Evolutionary conservation across 805 yeast species (phyloP), one percentile per base, ranked within the genome.

Genomic region (Ogataea chonburiensis): DNA sequence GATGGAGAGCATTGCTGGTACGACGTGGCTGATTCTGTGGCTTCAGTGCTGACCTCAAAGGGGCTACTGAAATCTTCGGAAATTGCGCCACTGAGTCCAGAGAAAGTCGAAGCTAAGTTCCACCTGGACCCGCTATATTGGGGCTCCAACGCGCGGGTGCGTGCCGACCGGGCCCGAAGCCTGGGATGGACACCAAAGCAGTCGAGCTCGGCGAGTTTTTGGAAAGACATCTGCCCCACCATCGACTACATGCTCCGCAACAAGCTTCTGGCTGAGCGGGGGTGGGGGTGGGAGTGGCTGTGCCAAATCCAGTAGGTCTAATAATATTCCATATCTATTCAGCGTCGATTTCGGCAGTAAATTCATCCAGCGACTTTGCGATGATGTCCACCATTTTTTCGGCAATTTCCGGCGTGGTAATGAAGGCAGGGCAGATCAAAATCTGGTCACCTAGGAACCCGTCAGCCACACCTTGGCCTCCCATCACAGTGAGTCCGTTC

Each of bases 351-450:
- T 30, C 20, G n/a, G 12, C 14, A 10, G 25, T 22, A 6, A 30
- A 14, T 28, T 47, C 51, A 30, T 34, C n/a, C 8, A 38, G 20
- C 18, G 46, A 34, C 28, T 41, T 36, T 8, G 38, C 46, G 7
- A 52, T 12, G 3, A 37, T 31, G 5, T 28, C 39, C 10, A 39
- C 45, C 19, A 40, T 40, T 23, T 49, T 47, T 26, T 65, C 68
- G 33, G 53, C 64, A 43, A 66, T 56, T 17, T 57, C 63, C 34
- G 58, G 60, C 11, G 66, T 60, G 30, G 68, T 45, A 11, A 63
- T 54, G 53, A 59, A 72, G 5, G 71, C 58, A 28, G 77, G 77
- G 1, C 77, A 70, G 30, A 71, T 57, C 31, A 66, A 45, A n/a
- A 66, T 53, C 41, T 70, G 73, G 38, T 71, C 75, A 33, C 77